These are phyloP conservation scores for Puya raimondii DNA, from an alignment of 176 grass and related monocot genomes.

Conservation along the genomic window DNA sequence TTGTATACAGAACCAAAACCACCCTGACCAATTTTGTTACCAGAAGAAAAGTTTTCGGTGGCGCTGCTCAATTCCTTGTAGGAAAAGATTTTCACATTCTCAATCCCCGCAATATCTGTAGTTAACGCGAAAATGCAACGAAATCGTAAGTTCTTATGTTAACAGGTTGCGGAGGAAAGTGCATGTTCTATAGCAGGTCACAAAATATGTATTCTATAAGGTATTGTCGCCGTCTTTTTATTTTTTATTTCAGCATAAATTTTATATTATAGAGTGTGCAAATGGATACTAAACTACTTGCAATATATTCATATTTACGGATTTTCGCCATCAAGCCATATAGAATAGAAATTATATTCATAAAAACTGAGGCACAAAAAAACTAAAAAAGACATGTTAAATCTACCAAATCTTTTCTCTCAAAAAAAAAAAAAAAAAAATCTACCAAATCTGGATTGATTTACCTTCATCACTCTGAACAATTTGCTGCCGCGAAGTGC, in stretches of 20 bases:
- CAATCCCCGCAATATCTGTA: constrained; percentile 18
- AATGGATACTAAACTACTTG: too few relatives aligned
- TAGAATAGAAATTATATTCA: too few relatives aligned
- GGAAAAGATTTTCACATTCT: constrained; percentile 66
- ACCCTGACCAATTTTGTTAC: constrained; percentile 76
- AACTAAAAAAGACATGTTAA: background rate
- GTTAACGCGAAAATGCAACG: background rate
- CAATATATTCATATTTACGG: too few relatives aligned
- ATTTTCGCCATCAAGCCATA: too few relatives aligned
- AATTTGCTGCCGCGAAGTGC: background rate
- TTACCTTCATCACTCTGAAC: constrained; percentile 2
- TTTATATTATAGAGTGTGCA: too few relatives aligned
- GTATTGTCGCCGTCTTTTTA: background rate
- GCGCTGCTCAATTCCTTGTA: constrained; percentile 64
- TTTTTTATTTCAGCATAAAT: too few relatives aligned
- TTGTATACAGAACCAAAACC: constrained; percentile 77
- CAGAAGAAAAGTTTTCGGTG: constrained; percentile 45
- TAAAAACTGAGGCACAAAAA: too few relatives aligned
- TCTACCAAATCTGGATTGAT: background rate
- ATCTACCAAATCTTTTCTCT: background rate
- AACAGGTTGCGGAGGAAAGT: background rate
- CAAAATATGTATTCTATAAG: background rate
- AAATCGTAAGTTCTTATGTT: background rate
- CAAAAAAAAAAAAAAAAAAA: too few relatives aligned
- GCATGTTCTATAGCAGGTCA: background rate